Base-by-base conservation (phyloP, 495 filamentous ascomycete species). In the Amorphotheca resinae region DNA sequence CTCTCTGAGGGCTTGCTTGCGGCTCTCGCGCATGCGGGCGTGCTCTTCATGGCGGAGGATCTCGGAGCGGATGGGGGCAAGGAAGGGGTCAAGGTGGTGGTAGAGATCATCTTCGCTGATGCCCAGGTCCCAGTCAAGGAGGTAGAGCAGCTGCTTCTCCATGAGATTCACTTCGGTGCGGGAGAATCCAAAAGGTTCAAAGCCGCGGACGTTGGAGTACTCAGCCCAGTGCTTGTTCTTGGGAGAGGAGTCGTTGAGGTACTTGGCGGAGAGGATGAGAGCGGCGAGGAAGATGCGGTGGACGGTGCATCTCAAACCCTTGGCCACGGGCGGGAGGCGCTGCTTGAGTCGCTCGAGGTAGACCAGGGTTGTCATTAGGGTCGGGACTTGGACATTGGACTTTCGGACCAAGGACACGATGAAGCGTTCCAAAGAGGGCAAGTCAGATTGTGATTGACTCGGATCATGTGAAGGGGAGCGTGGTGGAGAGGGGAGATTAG, bases 161-260 rank as follows among this genome's bases (percentile, higher is more conserved):
- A 96, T 96, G 37, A 95, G 72, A 67, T 95, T 96, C 46, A 96
- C 89, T 65, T 96, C 89, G 15, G 86, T 88, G 34, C 87, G 68
- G 36, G 78, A 87, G 70, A 96, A 98, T 48, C 88, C 82, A 59
- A 96, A 98, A 42, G 67, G 75, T 35, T 84, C 82, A 58, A 65
- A 82, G 36, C 79, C 80, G 51, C 79, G 75, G 44, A 91, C 78
- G 31, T 65, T 62, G 39, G 82, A 89, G 69, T 96, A 98, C 45
- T 73, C 77, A 21, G 91, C 87, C 91, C 91, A 98, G 69, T 98
- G 91, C 77, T 95, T 96, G 74, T 98, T 98, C 80, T 96, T 96
- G 39, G 93, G 91, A 20, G 87, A 93, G 37, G 88, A 94, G 61
- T 98, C 91, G 60, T 98, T 91, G 31, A 96, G 70, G 60, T 95